Percentiles rank a stretch among this genome's conserved stretches.
Conservation (phyloP, 495 filamentous ascomycete species). For the Penicillium soppii region DNA sequence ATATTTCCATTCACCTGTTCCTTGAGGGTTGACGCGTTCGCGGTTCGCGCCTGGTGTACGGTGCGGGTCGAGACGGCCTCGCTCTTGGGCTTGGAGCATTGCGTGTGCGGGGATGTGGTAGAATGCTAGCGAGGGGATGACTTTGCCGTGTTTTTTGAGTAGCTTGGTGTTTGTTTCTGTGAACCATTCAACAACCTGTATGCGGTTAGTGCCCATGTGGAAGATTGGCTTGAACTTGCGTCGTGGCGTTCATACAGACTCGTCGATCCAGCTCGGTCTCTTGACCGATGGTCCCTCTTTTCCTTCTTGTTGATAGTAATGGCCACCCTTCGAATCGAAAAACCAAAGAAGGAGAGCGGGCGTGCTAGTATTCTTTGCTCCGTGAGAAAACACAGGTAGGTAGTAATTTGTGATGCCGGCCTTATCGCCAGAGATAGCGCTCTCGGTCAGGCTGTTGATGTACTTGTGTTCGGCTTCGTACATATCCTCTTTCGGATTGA, state of each 20-base stretch:
- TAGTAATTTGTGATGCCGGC: slow-evolving; percentile 73
- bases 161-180: slow-evolving; percentile 44
- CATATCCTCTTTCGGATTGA: slow-evolving; percentile 50
- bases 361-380: slow-evolving; percentile 4
- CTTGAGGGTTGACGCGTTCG: slow-evolving; percentile 39
- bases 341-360: slow-evolving; percentile 68
- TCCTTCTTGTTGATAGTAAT: slow-evolving; percentile 41
- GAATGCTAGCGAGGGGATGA: slow-evolving; percentile 66
- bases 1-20: slow-evolving; percentile 26
- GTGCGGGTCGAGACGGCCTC: slow-evolving; percentile 29
- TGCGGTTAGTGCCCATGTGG: not conserved
- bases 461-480: slow-evolving; percentile 55
- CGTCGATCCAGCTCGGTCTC: slow-evolving; percentile 40
- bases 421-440: slow-evolving; percentile 36
- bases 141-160: slow-evolving; percentile 30
- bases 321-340: slow-evolving; percentile 70
- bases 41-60: slow-evolving; percentile 66
- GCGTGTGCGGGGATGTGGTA: slow-evolving; percentile 70
- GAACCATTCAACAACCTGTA: slow-evolving; percentile 62
- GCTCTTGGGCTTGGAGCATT: slow-evolving; percentile 51
- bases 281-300: slow-evolving; percentile 30
- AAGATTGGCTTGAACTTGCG: too few relatives aligned
- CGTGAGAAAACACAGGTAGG: slow-evolving; percentile 47
- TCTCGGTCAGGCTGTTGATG: slow-evolving; percentile 52
- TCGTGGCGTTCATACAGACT: slow-evolving; percentile 13